Evolutionary conservation across 768 basidiomycete genomes (phyloP).

Genomic region (Lentinula guzmanii): DNA sequence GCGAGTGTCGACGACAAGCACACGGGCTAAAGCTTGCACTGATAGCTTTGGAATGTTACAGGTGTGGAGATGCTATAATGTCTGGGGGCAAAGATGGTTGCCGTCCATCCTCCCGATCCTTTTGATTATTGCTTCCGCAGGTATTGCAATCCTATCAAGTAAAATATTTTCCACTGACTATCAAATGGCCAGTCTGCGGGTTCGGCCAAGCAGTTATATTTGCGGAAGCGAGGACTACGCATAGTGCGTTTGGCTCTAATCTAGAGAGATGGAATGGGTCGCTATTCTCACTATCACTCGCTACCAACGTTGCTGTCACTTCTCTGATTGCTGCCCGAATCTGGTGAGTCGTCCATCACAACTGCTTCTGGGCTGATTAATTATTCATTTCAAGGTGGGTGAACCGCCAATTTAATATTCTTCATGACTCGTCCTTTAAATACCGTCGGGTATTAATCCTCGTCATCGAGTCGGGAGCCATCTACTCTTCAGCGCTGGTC

Average conservation of each 20-base stretch:
- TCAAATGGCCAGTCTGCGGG: conserved; percentile 17
- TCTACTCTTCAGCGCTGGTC: conserved; percentile 25
- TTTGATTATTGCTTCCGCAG: conserved; percentile 23
- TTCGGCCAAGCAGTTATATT: conserved; percentile 24
- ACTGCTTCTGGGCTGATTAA: neutral
- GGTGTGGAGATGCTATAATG: conserved; percentile 22
- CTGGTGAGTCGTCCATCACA: conserved; percentile 15
- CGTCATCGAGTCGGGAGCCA: conserved; percentile 24
- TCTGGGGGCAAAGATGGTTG: conserved; percentile 25
- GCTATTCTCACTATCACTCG: conserved; percentile 26
- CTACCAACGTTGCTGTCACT: conserved; percentile 26
- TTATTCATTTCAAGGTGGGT: neutral
- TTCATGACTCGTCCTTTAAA: conserved; percentile 11
- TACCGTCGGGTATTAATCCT: conserved; percentile 21
- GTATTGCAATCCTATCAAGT: conserved; percentile 9
- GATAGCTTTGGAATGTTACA: neutral
- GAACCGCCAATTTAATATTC: conserved; percentile 12
- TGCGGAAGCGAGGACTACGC: conserved; percentile 17
- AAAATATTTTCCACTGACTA: neutral
- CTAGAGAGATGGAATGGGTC: conserved; percentile 28
- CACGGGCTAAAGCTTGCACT: neutral
- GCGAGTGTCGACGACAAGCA: neutral
- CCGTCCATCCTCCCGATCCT: conserved; percentile 22
- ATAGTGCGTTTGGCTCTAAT: conserved; percentile 25
- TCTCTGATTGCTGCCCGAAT: conserved; percentile 25